A percentile compares a stretch with the other conserved stretches of the same genome.
These are phyloP conservation scores for Sarocladiaceae sp. DNA, from an alignment of 2,329 filamentous ascomycete genomes.

Conservation along the genomic window DNA sequence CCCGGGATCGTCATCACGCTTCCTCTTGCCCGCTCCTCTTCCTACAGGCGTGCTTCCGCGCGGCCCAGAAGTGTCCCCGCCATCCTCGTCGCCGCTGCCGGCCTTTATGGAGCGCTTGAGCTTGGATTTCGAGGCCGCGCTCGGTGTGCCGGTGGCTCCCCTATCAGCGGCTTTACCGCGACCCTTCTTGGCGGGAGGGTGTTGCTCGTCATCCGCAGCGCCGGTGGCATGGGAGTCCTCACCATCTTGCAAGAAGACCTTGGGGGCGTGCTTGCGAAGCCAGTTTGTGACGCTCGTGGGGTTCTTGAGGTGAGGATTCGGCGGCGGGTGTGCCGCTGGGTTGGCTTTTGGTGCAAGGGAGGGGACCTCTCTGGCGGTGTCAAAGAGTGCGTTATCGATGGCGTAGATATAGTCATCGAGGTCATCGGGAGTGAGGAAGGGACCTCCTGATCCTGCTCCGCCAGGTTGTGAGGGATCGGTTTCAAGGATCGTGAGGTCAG, in stretches of 20 bases:
- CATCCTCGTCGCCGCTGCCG: constrained; percentile 3
- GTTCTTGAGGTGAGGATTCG: constrained; percentile 50
- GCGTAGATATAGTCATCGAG: constrained; percentile 68
- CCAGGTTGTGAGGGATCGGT: constrained; percentile 45
- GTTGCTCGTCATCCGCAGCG: constrained; percentile 31
- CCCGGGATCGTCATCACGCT: constrained; percentile 53
- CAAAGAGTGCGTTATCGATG: constrained; percentile 47
- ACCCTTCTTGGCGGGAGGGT: not conserved
- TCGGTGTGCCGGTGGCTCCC: constrained; percentile 29
- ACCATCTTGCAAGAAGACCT: constrained; percentile 76
- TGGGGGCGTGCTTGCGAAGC: constrained; percentile 78
- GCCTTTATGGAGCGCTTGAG: constrained; percentile 24
- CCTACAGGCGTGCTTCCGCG: constrained; percentile 19
- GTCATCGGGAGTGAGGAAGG: constrained; percentile 64
- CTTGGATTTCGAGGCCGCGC: not conserved
- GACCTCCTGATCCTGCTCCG: too few relatives aligned
- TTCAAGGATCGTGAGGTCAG: constrained; percentile 42
- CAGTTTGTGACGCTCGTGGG: constrained; percentile 93
- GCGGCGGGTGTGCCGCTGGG: constrained; percentile 28
- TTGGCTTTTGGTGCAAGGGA: constrained; percentile 44
- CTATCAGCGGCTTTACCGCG: constrained; percentile 17
- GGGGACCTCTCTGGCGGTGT: constrained; percentile 34
- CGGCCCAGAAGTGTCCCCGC: not conserved
- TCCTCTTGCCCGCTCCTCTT: constrained; percentile 36
- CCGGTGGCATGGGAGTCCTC: constrained; percentile 39